Base-by-base conservation (phyloP, 1,139 yeast species). In the Geotrichum restrictum region DNA sequence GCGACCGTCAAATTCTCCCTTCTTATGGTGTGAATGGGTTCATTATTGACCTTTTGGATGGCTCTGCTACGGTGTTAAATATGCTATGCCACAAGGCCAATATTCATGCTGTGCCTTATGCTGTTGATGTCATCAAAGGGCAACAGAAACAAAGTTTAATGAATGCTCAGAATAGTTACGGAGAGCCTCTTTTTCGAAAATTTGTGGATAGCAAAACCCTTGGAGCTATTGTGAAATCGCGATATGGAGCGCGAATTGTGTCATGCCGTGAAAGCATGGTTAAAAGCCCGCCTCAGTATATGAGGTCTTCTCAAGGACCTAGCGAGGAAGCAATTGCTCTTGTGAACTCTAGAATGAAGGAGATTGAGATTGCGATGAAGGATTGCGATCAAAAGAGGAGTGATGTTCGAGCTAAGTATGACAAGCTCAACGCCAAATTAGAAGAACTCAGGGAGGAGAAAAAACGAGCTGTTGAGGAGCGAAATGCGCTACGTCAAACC, bases 21-120 rank as follows among this genome's bases (percentile, higher is more conserved):
- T 48, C 54, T n/a, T 66, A 71, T 27, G 96, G 96, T 0, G 88
- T 93, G 66, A 96, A 87, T 56, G 94, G 96, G 0, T 87, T 79
- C 61, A 62, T 89, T 36, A 69, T 80, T 1, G 97, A 93, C 62
- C 80, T 80, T 57, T 64, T 93, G 1, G 69, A 71, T 1, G 98
- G 96, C 0, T 96, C 96, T 1, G 65, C 69, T 8, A 78, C 79
- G n/a, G 95, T 93, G 0, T 65, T 88, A 46, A 75, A 77, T 51
- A 88, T 87, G 88, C 74, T 93, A 46, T 82, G 85, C 60, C 83
- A 79, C 56, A 75, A 76, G 31, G 72, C 79, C 13, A 74, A 73
- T 43, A 69, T 89, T 24, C 80, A 86, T 57, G 69, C 72, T 46
- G 79, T 87, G 36, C 96, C 97, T 0, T 82, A 83, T 5, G 65